Evolutionary conservation across 257 asterid genomes (phyloP).

Genomic region (Gardenia jasminoides): DNA sequence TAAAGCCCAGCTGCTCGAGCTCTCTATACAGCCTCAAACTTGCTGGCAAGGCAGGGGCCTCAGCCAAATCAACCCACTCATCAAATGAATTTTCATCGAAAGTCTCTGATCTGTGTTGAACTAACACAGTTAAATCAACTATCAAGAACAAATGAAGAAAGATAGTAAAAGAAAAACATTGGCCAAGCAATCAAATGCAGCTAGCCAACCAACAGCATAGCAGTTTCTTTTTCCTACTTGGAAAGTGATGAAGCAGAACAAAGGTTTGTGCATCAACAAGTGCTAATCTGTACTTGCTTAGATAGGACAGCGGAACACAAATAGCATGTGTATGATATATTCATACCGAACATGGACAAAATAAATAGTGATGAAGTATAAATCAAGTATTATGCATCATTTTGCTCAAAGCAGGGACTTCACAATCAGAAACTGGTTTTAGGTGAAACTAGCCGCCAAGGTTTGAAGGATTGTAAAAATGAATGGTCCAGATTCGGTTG

Average conservation of each 20-base stretch:
- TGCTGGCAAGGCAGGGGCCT: constrained; percentile 70
- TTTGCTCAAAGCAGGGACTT: background rate
- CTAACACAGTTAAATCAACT: background rate
- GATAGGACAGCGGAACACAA: background rate
- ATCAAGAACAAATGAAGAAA: background rate
- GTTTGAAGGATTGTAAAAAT: background rate
- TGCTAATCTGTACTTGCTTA: too few species aligned
- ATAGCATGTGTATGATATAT: background rate
- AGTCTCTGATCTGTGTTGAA: constrained; percentile 47
- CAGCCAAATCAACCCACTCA: constrained; percentile 66
- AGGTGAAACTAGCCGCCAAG: background rate
- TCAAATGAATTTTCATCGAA: constrained; percentile 56
- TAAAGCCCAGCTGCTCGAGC: constrained; percentile 58
- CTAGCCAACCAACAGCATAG: background rate
- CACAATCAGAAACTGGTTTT: background rate
- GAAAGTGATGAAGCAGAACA: too few species aligned
- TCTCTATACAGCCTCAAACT: constrained; percentile 67
- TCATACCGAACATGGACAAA: background rate
- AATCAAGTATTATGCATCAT: background rate
- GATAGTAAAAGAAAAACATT: background rate
- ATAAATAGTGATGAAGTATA: background rate
- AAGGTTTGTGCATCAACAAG: too few species aligned
- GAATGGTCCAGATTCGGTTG: background rate
- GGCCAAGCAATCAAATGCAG: background rate
- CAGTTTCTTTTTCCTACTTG: background rate